These are phyloP conservation scores for Rhododendron ferrugineum DNA, from an alignment of 148 eudicot species.

Conservation along the genomic window DNA sequence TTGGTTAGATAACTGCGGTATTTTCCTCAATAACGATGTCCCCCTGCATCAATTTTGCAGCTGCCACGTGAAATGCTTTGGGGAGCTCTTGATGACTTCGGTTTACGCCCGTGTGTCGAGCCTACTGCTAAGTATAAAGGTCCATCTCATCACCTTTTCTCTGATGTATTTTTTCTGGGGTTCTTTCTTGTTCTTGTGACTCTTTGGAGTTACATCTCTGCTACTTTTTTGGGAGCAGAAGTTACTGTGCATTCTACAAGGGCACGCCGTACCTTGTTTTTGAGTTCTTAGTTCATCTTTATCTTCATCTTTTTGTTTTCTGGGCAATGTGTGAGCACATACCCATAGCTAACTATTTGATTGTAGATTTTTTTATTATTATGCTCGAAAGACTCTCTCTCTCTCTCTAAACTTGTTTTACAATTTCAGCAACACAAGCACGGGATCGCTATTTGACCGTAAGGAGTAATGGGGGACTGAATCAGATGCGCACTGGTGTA, in stretches of 20 bases:
- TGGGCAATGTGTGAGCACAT: not conserved
- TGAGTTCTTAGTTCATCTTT: not conserved
- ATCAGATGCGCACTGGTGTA: slow-evolving; percentile 97
- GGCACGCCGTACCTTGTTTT: not conserved
- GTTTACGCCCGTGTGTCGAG: slow-evolving; percentile 55
- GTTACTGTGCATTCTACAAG: not conserved
- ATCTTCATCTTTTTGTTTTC: not conserved
- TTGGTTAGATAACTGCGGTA: not conserved
- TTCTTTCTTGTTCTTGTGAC: not conserved
- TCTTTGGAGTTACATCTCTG: not conserved
- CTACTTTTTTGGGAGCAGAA: not conserved
- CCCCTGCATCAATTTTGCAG: slow-evolving; percentile 25
- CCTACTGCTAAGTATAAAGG: slow-evolving; percentile 73
- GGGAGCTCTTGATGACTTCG: slow-evolving; percentile 41
- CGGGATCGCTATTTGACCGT: slow-evolving; percentile 70
- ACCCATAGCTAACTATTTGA: not conserved
- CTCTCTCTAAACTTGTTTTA: not conserved
- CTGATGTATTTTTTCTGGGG: not conserved
- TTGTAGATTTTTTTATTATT: not conserved
- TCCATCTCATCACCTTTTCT: slow-evolving; percentile 5
- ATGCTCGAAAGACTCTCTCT: not conserved
- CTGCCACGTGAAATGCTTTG: slow-evolving; percentile 36
- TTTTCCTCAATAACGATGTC: slow-evolving; percentile 1
- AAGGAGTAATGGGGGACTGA: slow-evolving; percentile 80
- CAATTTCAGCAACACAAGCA: slow-evolving; percentile 44